These are phyloP conservation scores for Trapa incisa DNA, from an alignment of 345 rosid genomes.

Conservation along the genomic window DNA sequence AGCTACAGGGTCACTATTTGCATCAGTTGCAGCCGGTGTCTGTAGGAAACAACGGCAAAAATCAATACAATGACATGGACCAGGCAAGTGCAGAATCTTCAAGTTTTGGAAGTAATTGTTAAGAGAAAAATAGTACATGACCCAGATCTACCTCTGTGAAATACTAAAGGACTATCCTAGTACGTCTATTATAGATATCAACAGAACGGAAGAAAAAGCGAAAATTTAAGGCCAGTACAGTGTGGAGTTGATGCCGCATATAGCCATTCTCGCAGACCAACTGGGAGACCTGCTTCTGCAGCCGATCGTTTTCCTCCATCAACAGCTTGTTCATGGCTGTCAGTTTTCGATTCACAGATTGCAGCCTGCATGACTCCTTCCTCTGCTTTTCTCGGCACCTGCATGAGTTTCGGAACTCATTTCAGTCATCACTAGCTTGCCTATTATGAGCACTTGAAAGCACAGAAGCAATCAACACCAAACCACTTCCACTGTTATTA, in stretches of 20 bases:
- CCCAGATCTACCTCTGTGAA: too few relatives aligned
- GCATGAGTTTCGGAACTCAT: constrained; percentile 13
- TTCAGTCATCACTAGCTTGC: constrained; percentile 10
- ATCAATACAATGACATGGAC: not conserved
- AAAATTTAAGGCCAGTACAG: constrained; percentile 21
- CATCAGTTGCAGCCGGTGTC: constrained; percentile 66
- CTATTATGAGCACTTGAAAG: not conserved
- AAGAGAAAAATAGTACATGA: too few relatives aligned
- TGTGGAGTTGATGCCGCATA: constrained; percentile 80
- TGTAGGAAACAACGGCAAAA: constrained; percentile 16
- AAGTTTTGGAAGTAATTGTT: not conserved
- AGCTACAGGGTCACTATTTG: constrained; percentile 88
- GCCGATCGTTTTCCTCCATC: constrained; percentile 98
- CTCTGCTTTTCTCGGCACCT: constrained; percentile 99
- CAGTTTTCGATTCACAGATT: constrained; percentile 87
- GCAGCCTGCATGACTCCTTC: constrained; percentile 88
- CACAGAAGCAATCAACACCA: not conserved
- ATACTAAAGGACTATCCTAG: too few relatives aligned
- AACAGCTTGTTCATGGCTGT: constrained; percentile 93
- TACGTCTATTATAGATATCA: not conserved
- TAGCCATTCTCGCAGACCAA: constrained; percentile 84
- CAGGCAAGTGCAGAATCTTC: not conserved
- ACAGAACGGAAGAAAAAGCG: not conserved
- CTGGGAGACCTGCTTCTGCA: constrained; percentile 98
- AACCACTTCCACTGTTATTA: not conserved